Base-by-base conservation (phyloP, 176 grass and related monocot species). In the Cymbopogon citratus region DNA sequence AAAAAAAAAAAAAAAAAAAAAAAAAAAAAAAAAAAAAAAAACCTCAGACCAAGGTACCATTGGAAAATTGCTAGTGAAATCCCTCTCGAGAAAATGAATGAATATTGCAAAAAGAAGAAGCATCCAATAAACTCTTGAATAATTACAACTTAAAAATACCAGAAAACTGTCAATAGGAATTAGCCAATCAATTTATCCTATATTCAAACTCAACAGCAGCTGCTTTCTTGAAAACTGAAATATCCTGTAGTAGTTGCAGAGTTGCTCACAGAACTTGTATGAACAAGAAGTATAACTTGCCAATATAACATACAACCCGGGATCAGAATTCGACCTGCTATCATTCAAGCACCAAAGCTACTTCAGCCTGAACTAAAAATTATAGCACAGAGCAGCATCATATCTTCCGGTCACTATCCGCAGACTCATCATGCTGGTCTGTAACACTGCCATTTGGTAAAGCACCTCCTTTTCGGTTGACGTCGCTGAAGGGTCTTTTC, bases 231-330 rank as follows among this genome's bases (percentile, higher is more conserved):
- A 70, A 81, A 71, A 45, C 9, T 26, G 12, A 76, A 81, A 73
- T 18, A 81, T 63, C 49, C 76, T 68, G 51, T 29, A 56, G 10
- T 21, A 74, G 46, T n/a, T 56, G 51, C 21, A 56, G 52, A 56
- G 21, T 56, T 21, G 28, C 63, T 43, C 66, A 31, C 41, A 83
- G 26, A 77, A 63, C n/a, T 62, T 56, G 77, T 36, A 76, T 70
- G 80, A 81, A 71, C 44, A 85, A 61, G 48, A 85, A 49, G 48
- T 59, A 34, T 36, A 85, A 31, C 41, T 43, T 31, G 71, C 14
- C 56, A 69, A 39, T 41, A 81, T 56, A 71, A 18, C 45, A 84
- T 76, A 71, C 63, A 54, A 24, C 36, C 27, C 5, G 81, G 19
- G 54, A n/a, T 33, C 31, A 33, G 1, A 33, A 33, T 33, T 33